Conservation (phyloP, 306 rosid genomes). For the Castanea crenata region DNA sequence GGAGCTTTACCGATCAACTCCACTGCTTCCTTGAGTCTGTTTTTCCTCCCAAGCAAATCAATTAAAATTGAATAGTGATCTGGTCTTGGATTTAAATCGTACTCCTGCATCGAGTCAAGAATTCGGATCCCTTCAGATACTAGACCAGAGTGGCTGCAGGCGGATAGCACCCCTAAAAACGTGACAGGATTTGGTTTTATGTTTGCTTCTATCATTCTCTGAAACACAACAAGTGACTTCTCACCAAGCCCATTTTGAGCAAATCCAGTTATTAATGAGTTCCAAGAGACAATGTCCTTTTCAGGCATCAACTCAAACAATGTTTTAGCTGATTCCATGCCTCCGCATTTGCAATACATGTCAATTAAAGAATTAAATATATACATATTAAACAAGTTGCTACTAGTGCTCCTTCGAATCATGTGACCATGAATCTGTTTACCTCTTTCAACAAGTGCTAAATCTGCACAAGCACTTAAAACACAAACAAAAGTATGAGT, state of each 20-base stretch:
- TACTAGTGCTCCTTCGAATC: slow-evolving; percentile 30
- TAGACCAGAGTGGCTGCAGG: slow-evolving; percentile 62
- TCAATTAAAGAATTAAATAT: slow-evolving; percentile 53
- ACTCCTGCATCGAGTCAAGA: slow-evolving; percentile 45
- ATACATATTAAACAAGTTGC: slow-evolving; percentile 34
- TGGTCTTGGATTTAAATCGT: slow-evolving; percentile 38
- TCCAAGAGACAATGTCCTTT: slow-evolving; percentile 56
- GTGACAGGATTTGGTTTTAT: slow-evolving; percentile 57
- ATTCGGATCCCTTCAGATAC: slow-evolving; percentile 43
- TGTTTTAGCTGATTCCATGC: slow-evolving; percentile 47
- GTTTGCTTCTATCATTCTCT: slow-evolving; percentile 52
- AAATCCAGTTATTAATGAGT: slow-evolving; percentile 48
- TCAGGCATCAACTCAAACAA: slow-evolving; percentile 38
- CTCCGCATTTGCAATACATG: slow-evolving; percentile 61
- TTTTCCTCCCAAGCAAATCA: slow-evolving; percentile 66
- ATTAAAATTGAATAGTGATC: slow-evolving; percentile 58
- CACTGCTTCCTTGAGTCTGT: slow-evolving; percentile 45
- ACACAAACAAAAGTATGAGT: slow-evolving; percentile 49
- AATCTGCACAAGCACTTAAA: slow-evolving; percentile 53
- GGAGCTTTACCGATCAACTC: slow-evolving; percentile 44
- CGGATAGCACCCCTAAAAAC: slow-evolving; percentile 54
- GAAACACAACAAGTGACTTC: slow-evolving; percentile 40
- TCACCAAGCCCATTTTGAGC: slow-evolving; percentile 56
- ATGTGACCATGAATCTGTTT: slow-evolving; percentile 53
- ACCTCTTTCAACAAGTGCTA: slow-evolving; percentile 47